Evolutionary conservation across 495 filamentous ascomycete genomes (phyloP), one percentile per base, ranked within the genome.

Genomic region (Penicillium herquei): DNA sequence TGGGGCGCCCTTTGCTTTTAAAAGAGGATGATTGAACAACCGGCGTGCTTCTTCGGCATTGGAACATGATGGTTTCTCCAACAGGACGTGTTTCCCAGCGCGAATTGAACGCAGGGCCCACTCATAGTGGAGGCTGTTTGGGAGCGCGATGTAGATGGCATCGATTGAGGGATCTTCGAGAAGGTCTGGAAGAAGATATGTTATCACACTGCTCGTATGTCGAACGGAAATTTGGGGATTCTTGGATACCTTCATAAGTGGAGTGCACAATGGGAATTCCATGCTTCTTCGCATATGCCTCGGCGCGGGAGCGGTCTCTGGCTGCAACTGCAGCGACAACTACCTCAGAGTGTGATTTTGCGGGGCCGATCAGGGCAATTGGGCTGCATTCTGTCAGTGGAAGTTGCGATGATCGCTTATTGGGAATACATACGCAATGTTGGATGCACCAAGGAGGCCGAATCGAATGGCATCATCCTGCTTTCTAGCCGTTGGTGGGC

Each of bases 311-410:
- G 11, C 50, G 58, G 55, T 86, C 78, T n/a, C 84, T 74, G 6
- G 84, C 81, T 6, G 85, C 82, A 0, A 90, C 77, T 1, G 79
- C 79, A 1, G 73, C 72, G 34, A 90, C 54, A 17, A 84, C 71
- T 31, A 86, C 80, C 43, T 84, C 84, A 0, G 84, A 73, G 58
- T 88, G 85, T 7, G 72, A 72, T 48, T 70, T 78, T 7, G 85
- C 82, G 0, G 85, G 82, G n/a, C 50, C 57, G 35, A 87, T 81
- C 10, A 88, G 51, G 9, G 82, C 70, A 1, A 64, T n/a, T 1
- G 81, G 78, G 7, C 84, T 86, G 49, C 10, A 45, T 16, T 8
- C 13, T 35, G 16, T 41, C 43, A 44, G 6, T 32, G 21, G 21
- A 26, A 26, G 2, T 26, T 26, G 21, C 2, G 4, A 26, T 26